phyloP scores from a whole-genome alignment of 2,329 filamentous ascomycete species.

The Thelonectria rubi region DNA sequence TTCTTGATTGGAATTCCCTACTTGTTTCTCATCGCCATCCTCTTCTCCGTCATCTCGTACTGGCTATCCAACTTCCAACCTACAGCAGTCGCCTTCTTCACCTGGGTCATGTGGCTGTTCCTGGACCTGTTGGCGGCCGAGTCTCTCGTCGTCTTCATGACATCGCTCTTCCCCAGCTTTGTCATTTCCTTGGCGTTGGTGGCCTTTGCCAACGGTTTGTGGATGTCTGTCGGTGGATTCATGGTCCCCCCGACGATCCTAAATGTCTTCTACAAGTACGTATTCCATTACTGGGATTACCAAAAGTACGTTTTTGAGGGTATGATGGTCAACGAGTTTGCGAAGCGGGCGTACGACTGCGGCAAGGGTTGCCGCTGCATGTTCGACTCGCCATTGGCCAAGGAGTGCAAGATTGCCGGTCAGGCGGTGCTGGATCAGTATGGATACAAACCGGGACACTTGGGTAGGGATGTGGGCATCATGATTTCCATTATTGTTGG shows the following conservation, averaged over 20 bases:
- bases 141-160: constrained; percentile 80
- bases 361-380: constrained; percentile 69
- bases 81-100: constrained; percentile 73
- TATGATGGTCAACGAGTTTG: constrained; percentile 94
- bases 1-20: constrained; percentile 85
- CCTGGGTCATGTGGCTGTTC: constrained; percentile 85
- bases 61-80: constrained; percentile 82
- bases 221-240: constrained; percentile 89
- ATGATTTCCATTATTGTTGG: constrained; percentile 78
- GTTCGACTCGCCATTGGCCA: constrained; percentile 66
- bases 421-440: constrained; percentile 75
- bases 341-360: constrained; percentile 64
- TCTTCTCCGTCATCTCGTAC: constrained; percentile 81
- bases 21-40: constrained; percentile 77
- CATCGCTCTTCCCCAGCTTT: constrained; percentile 78
- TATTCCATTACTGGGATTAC: constrained; percentile 90
- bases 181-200: constrained; percentile 81
- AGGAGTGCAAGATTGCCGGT: constrained; percentile 74
- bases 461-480: constrained; percentile 82
- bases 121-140: constrained; percentile 85
- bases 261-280: constrained; percentile 87
- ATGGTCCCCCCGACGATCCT: constrained; percentile 76
- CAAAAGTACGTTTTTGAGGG: constrained; percentile 87
- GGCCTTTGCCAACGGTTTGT: constrained; percentile 87
- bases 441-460: constrained; percentile 72